Evolutionary conservation across 116 monocot genomes (phyloP).

Genomic region (Papilionanthe hybrid): DNA sequence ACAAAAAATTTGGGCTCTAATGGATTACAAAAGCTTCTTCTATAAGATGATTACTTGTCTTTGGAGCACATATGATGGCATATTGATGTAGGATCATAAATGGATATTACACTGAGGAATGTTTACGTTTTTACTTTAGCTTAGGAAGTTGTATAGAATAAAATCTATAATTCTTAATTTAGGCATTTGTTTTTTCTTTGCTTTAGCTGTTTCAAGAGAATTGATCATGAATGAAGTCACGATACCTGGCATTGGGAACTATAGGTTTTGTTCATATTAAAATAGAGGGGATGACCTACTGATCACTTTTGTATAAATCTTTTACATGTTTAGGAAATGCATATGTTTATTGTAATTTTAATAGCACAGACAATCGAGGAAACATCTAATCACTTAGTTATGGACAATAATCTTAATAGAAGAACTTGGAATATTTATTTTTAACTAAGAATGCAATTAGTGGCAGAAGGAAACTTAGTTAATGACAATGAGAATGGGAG

Average conservation of each 20-base stretch:
- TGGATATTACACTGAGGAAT: background rate
- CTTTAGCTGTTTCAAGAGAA: background rate
- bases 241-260: background rate
- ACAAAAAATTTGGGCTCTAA: background rate
- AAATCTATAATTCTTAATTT: background rate
- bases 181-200: background rate
- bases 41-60: background rate
- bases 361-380: background rate
- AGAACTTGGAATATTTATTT: background rate
- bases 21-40: background rate
- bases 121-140: background rate
- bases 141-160: background rate
- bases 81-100: background rate
- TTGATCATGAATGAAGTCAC: background rate
- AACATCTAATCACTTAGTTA: background rate
- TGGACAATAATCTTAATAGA: background rate
- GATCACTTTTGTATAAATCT: background rate
- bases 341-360: background rate
- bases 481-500: background rate
- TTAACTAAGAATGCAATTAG: background rate
- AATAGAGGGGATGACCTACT: background rate
- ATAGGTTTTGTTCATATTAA: background rate
- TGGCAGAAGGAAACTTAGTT: background rate
- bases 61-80: background rate
- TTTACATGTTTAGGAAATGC: background rate